Evolutionary conservation across 2,329 filamentous ascomycete genomes (phyloP), one percentile per base, ranked within the genome.

Genomic region (Cladophialophora bantiana): DNA sequence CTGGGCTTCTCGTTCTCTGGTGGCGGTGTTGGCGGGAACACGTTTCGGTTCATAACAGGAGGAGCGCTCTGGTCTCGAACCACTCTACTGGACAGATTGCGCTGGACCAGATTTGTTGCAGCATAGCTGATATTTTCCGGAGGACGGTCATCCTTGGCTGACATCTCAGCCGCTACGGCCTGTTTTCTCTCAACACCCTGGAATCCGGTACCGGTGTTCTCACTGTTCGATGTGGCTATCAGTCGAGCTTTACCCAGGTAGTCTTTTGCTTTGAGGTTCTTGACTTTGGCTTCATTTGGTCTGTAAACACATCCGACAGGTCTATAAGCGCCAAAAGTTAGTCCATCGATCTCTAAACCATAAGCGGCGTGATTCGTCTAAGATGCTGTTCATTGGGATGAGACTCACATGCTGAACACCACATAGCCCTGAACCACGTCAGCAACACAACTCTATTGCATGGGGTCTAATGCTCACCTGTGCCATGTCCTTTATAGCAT

Each of bases 1-100:
- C 68, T 66, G 13, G 73, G 78, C 74, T 89, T 90, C 72, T 97
- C 93, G 69, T 87, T 87, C 82, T 99, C 95, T 5, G 95, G 95
- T 6, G 95, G 95, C 48, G 95, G 95, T n/a, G 95, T 98, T n/a
- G 95, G 95, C 18, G 95, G 95, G 82, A 98, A 97, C 69, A 94
- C 87, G 74, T 91, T 92, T 73, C 93, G 89, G 76, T 87, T 88
- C 70, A 88, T 83, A 18, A 68, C 70, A 0, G 92, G 92, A 7
- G 93, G 92, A 75, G 95, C 93, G 18, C 92, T 95, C 75, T 95
- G 92, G 74, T 96, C 92, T 74, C 91, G 87, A 71, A 81, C 80
- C 9, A 64, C 38, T 70, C 91, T 88, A 75, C 91, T 94, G 72
- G 87, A 86, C 38, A 98, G 83, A 58, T 91, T 91, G 36, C 92